phyloP scores from a whole-genome alignment of 2,329 filamentous ascomycete species.

The Gaeumannomyces tritici region DNA sequence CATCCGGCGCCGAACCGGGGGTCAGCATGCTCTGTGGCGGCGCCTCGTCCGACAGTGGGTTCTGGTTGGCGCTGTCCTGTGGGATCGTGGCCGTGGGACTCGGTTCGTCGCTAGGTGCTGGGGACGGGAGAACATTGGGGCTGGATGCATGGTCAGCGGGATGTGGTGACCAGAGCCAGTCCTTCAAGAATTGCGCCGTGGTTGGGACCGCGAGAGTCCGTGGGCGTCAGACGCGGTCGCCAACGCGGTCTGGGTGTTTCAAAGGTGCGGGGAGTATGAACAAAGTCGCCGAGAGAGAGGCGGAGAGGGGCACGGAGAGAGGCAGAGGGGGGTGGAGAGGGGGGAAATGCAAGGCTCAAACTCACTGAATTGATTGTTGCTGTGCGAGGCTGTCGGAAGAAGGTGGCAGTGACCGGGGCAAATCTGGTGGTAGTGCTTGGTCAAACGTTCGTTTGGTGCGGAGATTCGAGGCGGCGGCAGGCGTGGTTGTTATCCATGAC shows the following conservation, averaged over 20 bases:
- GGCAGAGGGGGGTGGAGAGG: background rate
- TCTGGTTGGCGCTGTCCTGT: slow-evolving; percentile 22
- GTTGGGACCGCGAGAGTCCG: background rate
- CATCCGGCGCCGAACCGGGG: background rate
- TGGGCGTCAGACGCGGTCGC: background rate
- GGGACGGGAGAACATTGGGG: slow-evolving; percentile 43
- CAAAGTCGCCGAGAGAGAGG: background rate
- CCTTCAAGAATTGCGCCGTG: background rate
- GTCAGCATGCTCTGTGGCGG: background rate
- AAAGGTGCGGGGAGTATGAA: no score
- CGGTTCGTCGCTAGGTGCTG: slow-evolving; percentile 52
- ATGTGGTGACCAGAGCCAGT: background rate
- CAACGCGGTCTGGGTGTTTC: no score
- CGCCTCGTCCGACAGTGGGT: slow-evolving; percentile 7
- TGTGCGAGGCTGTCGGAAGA: background rate
- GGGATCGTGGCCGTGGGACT: slow-evolving; percentile 31
- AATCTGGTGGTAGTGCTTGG: background rate
- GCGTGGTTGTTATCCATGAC: background rate
- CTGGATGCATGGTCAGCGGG: slow-evolving; percentile 3
- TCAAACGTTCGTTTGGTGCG: background rate
- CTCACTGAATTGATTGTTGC: background rate
- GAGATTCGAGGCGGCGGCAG: background rate
- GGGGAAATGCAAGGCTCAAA: background rate
- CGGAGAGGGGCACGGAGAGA: background rate
- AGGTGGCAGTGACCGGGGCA: background rate